Evolutionary conservation across 2,329 filamentous ascomycete species (phyloP).

Genomic region (Fusarium avenaceum): DNA sequence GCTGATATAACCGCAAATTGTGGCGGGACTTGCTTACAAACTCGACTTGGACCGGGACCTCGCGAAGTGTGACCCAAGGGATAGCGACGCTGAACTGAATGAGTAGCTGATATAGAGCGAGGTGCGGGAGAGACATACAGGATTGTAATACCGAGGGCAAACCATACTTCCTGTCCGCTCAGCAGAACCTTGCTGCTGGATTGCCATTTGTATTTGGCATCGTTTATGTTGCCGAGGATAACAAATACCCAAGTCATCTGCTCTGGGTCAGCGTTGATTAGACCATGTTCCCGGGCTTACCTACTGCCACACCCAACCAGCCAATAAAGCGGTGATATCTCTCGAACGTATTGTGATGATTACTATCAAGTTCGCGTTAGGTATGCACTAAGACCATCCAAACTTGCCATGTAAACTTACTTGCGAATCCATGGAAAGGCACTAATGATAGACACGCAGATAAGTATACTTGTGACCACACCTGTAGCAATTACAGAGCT

Average conservation of each 20-base stretch:
- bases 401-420: not conserved
- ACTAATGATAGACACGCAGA: not conserved
- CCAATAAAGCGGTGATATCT: not conserved
- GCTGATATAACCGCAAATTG: not conserved
- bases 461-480: not conserved
- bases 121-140: not conserved
- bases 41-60: not conserved
- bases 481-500: not conserved
- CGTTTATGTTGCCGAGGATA: not conserved
- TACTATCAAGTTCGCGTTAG: not conserved
- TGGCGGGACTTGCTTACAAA: not conserved
- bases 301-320: not conserved
- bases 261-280: not conserved
- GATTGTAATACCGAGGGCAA: constrained; percentile 3
- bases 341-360: constrained; percentile 12
- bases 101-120: not conserved
- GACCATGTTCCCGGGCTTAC: accelerated
- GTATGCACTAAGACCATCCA: not conserved
- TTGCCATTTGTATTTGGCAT: not conserved
- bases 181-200: not conserved
- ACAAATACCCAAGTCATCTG: constrained; percentile 9
- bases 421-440: constrained; percentile 12
- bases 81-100: not conserved
- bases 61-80: not conserved
- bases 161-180: constrained; percentile 1